phyloP scores from a whole-genome alignment of 2,329 filamentous ascomycete species.

The Scedosporium boydii region DNA sequence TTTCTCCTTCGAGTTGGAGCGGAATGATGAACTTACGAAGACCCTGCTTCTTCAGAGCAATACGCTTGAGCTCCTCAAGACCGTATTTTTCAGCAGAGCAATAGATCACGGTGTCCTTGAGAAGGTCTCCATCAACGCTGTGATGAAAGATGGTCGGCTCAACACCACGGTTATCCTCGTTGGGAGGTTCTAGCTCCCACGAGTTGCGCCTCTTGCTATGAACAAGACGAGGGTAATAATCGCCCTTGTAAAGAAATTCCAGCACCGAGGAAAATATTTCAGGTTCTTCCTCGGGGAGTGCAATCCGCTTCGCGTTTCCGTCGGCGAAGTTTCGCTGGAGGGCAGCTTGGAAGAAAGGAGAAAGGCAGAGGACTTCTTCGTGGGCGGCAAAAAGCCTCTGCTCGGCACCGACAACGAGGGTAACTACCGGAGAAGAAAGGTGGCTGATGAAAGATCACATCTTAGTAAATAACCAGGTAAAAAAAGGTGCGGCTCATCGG shows the following conservation, averaged over 20 bases:
- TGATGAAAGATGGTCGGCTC: slow-evolving; percentile 72
- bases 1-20: neutral
- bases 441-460: slow-evolving; percentile 48
- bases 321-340: slow-evolving; percentile 66
- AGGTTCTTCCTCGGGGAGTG: slow-evolving; percentile 67
- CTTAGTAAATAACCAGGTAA: neutral
- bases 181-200: slow-evolving; percentile 67
- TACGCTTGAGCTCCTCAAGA: slow-evolving; percentile 82
- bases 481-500: neutral
- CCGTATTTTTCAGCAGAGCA: slow-evolving; percentile 86
- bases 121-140: slow-evolving; percentile 64
- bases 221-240: slow-evolving; percentile 85
- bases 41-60: slow-evolving; percentile 89
- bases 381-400: slow-evolving; percentile 90
- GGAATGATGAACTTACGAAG: slow-evolving; percentile 36
- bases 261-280: slow-evolving; percentile 89
- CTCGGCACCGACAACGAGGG: slow-evolving; percentile 73
- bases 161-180: slow-evolving; percentile 9
- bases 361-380: slow-evolving; percentile 80
- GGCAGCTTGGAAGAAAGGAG: slow-evolving; percentile 70
- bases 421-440: slow-evolving; percentile 44
- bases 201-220: slow-evolving; percentile 78
- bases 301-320: slow-evolving; percentile 64
- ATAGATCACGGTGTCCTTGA: slow-evolving; percentile 91
- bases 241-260: slow-evolving; percentile 94